Conservation (phyloP, 2,329 filamentous ascomycete genomes). For the Penicillium palitans region DNA sequence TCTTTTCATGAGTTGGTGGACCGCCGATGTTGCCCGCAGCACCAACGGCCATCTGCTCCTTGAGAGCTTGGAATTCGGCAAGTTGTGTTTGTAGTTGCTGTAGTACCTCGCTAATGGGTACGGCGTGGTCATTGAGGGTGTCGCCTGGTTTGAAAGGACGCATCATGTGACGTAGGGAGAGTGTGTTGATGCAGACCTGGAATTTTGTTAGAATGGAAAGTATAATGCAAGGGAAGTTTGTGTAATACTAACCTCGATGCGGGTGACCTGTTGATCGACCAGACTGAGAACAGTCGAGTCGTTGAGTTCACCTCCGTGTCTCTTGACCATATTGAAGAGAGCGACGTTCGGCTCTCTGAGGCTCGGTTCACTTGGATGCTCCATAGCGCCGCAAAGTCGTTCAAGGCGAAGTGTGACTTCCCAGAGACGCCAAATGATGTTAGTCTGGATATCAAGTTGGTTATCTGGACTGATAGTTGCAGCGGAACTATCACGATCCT, state of each 20-base stretch:
- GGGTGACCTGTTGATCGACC: constrained; percentile 89
- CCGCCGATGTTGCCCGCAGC: constrained; percentile 27
- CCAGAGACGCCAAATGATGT: constrained; percentile 87
- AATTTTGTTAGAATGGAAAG: constrained; percentile 21
- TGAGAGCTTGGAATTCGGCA: constrained; percentile 43
- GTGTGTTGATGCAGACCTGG: constrained; percentile 77
- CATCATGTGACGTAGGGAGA: constrained; percentile 76
- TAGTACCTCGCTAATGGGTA: constrained; percentile 70
- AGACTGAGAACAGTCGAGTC: constrained; percentile 87
- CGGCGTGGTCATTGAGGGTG: constrained; percentile 70
- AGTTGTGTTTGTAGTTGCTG: constrained; percentile 44
- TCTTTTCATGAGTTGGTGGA: constrained; percentile 13
- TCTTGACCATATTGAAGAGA: constrained; percentile 72
- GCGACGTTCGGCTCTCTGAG: constrained; percentile 80
- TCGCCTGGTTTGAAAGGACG: constrained; percentile 64
- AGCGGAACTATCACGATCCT: constrained; percentile 46
- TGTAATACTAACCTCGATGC: constrained; percentile 77
- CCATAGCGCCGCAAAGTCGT: constrained; percentile 88
- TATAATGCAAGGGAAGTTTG: background rate
- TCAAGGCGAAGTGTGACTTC: constrained; percentile 84
- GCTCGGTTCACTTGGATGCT: constrained; percentile 62
- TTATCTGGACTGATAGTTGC: constrained; percentile 64
- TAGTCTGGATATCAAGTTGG: constrained; percentile 75
- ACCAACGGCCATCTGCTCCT: constrained; percentile 39
- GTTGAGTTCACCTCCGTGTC: constrained; percentile 77